These are phyloP conservation scores for Coemansia sp. DNA, from an alignment of 192 early-diverging fungal species.

Conservation along the genomic window DNA sequence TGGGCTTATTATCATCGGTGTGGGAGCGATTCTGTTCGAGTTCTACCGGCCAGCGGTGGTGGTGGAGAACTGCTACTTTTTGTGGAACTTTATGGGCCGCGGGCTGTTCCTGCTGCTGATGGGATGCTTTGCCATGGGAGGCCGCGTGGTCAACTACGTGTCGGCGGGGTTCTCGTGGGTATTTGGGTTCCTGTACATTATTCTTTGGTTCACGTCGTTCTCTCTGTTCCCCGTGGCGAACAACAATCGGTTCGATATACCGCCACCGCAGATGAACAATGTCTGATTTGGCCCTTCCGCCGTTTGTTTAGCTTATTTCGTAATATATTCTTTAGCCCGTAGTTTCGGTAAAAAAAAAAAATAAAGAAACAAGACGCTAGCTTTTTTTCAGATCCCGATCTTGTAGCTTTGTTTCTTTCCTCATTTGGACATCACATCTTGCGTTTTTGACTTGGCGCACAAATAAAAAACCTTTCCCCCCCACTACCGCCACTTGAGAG, in stretches of 20 bases:
- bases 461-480: no score
- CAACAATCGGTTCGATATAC: neutral
- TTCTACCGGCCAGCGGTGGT: slow-evolving; percentile 40
- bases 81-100: slow-evolving; percentile 58
- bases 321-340: no score
- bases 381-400: no score
- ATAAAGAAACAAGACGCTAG: no score
- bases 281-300: neutral
- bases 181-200: slow-evolving; percentile 47
- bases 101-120: slow-evolving; percentile 52
- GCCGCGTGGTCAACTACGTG: slow-evolving; percentile 42
- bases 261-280: neutral
- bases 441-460: no score
- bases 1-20: slow-evolving; percentile 37
- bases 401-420: no score
- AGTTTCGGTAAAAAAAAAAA: no score
- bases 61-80: slow-evolving; percentile 48
- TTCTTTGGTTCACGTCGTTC: slow-evolving; percentile 51
- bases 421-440: no score
- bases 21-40: slow-evolving; percentile 42
- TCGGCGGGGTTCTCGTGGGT: slow-evolving; percentile 42
- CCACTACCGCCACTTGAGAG: no score
- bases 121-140: slow-evolving; percentile 38
- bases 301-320: neutral
- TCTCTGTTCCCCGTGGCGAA: slow-evolving; percentile 41